Base-by-base conservation (phyloP, 495 filamentous ascomycete species). In the Xylaria longipes region DNA sequence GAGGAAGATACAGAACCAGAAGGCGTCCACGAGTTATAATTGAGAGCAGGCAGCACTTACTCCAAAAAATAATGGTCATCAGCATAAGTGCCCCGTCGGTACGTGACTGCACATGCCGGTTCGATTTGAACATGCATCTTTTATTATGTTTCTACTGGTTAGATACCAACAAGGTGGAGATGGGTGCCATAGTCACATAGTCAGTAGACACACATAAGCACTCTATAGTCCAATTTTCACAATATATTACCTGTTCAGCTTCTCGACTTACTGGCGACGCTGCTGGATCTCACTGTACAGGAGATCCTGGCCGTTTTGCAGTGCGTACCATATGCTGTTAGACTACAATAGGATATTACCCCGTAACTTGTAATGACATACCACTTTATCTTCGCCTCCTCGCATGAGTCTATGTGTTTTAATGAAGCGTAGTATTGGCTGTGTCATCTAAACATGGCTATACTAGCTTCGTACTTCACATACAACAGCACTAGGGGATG, bases 11-110 rank as follows among this genome's bases (percentile, higher is more conserved):
- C 15, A n/a, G 70, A 29, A 6, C 46, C 73, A 8, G 66, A 29
- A n/a, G 63, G 74, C 48, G 62, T 27, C 27, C 66, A 37, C 2
- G 77, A 78, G 45, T 50, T 78, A 65, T 78, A 65, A 41, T 41
- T 11, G 27, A 54, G 22, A 22, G 25, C 1, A 6, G 46, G 14
- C 15, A 31, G 25, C 12, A 27, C 33, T 25, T 65, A 25, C 60
- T 63, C 46, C 37, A 46, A 31, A 31, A 0, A 50, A 33, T 63
- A 29, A 37, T 62, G 41, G 41, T 5, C 37, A 11, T n/a, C 22
- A 22, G 20, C 22, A 65, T 41, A 62, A n/a, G n/a, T n/a, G 43
- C 33, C 37, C 37, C n/a, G 31, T 37, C 29, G 11, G 17, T 60
- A 35, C 57, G 20, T 63, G 35, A 12, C n/a, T 15, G 15, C 17